These are phyloP conservation scores for Dujonia santamariae DNA, from an alignment of 1,139 yeast species.

Conservation along the genomic window DNA sequence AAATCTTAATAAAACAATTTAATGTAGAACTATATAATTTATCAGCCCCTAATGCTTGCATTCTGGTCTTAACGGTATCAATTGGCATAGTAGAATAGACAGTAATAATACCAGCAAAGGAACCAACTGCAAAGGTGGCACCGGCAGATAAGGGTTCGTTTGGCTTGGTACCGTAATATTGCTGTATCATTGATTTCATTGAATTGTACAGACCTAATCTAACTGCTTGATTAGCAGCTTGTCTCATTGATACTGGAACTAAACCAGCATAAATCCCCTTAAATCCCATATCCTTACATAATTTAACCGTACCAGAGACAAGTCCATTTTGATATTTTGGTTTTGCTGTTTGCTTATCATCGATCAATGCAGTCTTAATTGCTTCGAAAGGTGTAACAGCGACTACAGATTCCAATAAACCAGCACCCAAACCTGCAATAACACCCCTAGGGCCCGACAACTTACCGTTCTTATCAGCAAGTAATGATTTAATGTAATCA, in stretches of 20 bases:
- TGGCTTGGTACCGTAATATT: conserved; percentile 59
- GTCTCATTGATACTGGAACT: conserved; percentile 90
- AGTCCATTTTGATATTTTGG: conserved; percentile 78
- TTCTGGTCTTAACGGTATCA: conserved; percentile 95
- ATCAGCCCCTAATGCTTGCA: conserved; percentile 89
- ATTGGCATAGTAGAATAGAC: conserved; percentile 98
- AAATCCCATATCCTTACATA: conserved; percentile 76
- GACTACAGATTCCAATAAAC: conserved; percentile 82
- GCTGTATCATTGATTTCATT: conserved; percentile 78
- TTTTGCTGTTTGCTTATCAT: conserved; percentile 72
- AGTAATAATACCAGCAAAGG: conserved; percentile 89
- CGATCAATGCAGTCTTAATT: conserved; percentile 91
- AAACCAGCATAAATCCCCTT: conserved; percentile 85
- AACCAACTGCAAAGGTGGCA: conserved; percentile 85
- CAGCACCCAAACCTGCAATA: conserved; percentile 94
- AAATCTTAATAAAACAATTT: conserved; percentile 77
- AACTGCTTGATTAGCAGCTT: conserved; percentile 94
- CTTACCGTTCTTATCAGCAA: conserved; percentile 83
- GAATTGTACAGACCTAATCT: conserved; percentile 91
- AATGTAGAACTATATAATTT: conserved; percentile 68
- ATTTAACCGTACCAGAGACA: conserved; percentile 56
- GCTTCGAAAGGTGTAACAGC: conserved; percentile 98
- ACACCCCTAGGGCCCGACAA: conserved; percentile 89
- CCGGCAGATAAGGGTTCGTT: conserved; percentile 74
- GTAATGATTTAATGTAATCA: conserved; percentile 73